Conservation (phyloP, 2,329 filamentous ascomycete species). For the Teratosphaeria nubilosa region DNA sequence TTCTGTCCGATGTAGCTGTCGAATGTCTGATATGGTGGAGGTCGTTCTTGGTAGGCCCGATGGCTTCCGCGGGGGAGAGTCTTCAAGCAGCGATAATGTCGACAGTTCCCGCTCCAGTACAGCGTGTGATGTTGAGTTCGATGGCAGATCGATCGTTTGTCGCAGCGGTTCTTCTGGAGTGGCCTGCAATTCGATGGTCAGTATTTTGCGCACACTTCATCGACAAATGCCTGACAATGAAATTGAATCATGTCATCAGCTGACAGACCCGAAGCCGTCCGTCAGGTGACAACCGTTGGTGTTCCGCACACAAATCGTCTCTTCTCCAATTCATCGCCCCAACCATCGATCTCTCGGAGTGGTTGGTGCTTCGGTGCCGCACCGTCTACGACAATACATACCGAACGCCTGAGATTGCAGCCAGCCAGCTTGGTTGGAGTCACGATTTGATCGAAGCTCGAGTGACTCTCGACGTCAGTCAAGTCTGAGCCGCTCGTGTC, state of each 20-base stretch:
- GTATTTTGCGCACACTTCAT: no score
- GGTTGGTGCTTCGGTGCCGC: no score
- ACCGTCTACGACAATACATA: no score
- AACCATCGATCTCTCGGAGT: no score
- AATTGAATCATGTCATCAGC: no score
- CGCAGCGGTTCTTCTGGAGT: slow-evolving; percentile 3
- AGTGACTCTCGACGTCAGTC: slow-evolving; percentile 19
- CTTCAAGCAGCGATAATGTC: slow-evolving; percentile 8
- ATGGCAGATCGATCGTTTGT: not conserved
- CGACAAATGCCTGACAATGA: no score
- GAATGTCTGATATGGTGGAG: not conserved
- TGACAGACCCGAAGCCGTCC: no score
- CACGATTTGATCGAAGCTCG: slow-evolving; percentile 19
- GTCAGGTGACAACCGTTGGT: no score
- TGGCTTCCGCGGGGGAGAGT: not conserved
- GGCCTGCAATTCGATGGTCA: not conserved
- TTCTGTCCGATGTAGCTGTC: not conserved
- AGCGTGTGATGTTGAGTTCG: slow-evolving; percentile 2
- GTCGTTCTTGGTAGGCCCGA: not conserved
- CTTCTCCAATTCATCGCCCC: no score
- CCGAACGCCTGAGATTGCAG: no score
- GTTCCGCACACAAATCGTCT: no score
- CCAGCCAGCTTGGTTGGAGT: slow-evolving; percentile 11
- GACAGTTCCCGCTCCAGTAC: slow-evolving; percentile 8
- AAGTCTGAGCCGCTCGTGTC: slow-evolving; percentile 7